phyloP scores from a whole-genome alignment of 306 rosid species.

The Rosa persica region DNA sequence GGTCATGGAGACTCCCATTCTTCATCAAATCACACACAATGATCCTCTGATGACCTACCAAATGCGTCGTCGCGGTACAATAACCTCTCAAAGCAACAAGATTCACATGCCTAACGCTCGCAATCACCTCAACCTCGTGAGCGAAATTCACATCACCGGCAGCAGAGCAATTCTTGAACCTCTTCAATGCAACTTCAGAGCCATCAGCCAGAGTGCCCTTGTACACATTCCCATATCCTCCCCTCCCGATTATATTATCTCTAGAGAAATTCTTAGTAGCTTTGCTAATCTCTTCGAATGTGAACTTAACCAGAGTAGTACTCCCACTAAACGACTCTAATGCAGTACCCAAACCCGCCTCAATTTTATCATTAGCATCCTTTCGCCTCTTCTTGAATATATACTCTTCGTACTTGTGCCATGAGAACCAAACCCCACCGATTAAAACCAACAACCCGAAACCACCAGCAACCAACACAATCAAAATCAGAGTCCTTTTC shows the following conservation, averaged over 20 bases:
- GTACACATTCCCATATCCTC: constrained; percentile 96
- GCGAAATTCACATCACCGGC: constrained; percentile 74
- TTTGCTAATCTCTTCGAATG: constrained; percentile 63
- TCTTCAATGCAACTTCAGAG: constrained; percentile 74
- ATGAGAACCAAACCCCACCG: constrained; percentile 40
- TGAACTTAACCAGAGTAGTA: constrained; percentile 66
- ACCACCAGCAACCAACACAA: constrained; percentile 35
- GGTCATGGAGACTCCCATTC: constrained; percentile 91
- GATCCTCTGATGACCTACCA: constrained; percentile 91
- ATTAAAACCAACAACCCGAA: constrained; percentile 21
- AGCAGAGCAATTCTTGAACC: constrained; percentile 94
- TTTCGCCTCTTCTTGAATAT: constrained; percentile 3
- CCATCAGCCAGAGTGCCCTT: constrained; percentile 68
- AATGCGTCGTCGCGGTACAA: constrained; percentile 77
- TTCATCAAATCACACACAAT: constrained; percentile 91
- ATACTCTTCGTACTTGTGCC: constrained; percentile 33
- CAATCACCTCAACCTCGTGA: constrained; percentile 92
- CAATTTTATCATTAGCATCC: constrained; percentile 26
- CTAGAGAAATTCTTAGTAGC: constrained; percentile 76
- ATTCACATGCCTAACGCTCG: constrained; percentile 86
- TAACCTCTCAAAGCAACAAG: constrained; percentile 85
- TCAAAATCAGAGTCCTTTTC: constrained; percentile 31
- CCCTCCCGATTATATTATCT: constrained; percentile 73
- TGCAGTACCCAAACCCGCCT: constrained; percentile 39
- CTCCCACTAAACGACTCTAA: constrained; percentile 73